A percentile compares a stretch with the other conserved stretches of the same genome.
Evolutionary conservation across 2,329 filamentous ascomycete species (phyloP).

Genomic region (Claviceps cyperi): DNA sequence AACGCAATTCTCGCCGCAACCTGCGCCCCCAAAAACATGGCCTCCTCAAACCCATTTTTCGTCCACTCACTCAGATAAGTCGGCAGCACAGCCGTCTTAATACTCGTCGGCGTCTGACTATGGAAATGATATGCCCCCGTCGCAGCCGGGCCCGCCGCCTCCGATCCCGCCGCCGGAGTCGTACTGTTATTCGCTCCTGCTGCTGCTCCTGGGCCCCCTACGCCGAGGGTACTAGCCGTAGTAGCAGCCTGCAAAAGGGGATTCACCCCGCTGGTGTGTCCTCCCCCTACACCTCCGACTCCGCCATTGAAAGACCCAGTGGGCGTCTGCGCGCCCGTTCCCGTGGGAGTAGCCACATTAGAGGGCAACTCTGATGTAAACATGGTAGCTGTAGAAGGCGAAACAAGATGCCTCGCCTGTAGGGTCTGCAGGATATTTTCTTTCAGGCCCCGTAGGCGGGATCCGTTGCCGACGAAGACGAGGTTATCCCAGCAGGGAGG

Average conservation of each 20-base stretch:
- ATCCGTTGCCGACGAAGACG: conserved; percentile 83
- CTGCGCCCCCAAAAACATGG: conserved; percentile 74
- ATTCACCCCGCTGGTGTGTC: conserved; percentile 52
- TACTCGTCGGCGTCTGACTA: conserved; percentile 64
- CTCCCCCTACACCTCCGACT: too few species aligned
- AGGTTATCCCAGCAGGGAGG: conserved; percentile 83
- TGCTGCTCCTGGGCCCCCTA: conserved; percentile 26
- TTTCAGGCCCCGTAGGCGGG: conserved; percentile 59
- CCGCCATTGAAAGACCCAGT: conserved; percentile 43
- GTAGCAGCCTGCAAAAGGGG: conserved; percentile 86
- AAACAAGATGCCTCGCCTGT: conserved; percentile 71
- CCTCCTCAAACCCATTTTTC: conserved; percentile 65
- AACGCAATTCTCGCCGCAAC: conserved; percentile 56
- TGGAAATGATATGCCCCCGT: conserved; percentile 35
- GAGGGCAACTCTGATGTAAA: conserved; percentile 95
- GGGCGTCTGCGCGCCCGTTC: conserved; percentile 84
- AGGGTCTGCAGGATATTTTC: conserved; percentile 76
- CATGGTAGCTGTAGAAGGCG: conserved; percentile 83
- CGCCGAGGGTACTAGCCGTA: conserved; percentile 46
- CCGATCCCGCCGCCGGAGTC: conserved; percentile 27
- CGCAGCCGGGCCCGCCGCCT: conserved; percentile 19
- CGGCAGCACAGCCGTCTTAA: conserved; percentile 64
- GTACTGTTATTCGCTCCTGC: conserved; percentile 20
- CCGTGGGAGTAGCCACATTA: conserved; percentile 78
- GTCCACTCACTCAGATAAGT: conserved; percentile 89